Evolutionary conservation across 2,329 filamentous ascomycete genomes (phyloP), one percentile per base, ranked within the genome.

Genomic region (Lecanoromycetidae sp.): DNA sequence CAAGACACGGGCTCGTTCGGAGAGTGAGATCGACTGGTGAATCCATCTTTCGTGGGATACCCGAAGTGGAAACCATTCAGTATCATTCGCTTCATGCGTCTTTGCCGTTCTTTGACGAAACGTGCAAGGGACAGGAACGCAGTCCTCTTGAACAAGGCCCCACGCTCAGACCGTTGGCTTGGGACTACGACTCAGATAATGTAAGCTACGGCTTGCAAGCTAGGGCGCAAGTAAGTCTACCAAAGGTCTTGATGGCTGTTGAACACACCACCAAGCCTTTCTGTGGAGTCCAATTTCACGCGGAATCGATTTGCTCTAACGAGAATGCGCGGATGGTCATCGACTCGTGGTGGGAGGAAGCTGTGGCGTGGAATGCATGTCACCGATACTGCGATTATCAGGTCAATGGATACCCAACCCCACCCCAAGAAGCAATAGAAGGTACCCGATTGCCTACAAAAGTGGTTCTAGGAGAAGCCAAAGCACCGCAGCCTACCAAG

Each of bases 281-380:
- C 53, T 93, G 84, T 80, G 88, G 84, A 0, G 71, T 94, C 15
- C 88, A 94, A 59, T 94, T 91, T 57, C 87, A 94, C 58, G 87
- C 87, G 0, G 87, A 95, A 62, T 94, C 86, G 0, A 76, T 87
- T 12, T 94, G 87, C 61, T 93, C 87, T 3, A 83, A 85, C 32
- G 65, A 70, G 3, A 73, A 75, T 50, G 80, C 83, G 1, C 75
- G 72, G 17, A 66, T 68, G 12, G 70, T 94, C 22, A 70, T 94
- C 29, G 63, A 63, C 42, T 86, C 84, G 57, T 94, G 87, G 86
- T 91, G 87, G 72, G 59, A 62, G 4, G 70, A 77, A 58, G 79
- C 80, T 12, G 29, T 37, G 17, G 15, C 13, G 15, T 54, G 52
- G 52, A 46, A 40, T 5, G 29, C 17, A 33, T 13, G 9, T 20